Base-by-base conservation (phyloP, 257 asterid genomes). In the Solanum medicagineum region DNA sequence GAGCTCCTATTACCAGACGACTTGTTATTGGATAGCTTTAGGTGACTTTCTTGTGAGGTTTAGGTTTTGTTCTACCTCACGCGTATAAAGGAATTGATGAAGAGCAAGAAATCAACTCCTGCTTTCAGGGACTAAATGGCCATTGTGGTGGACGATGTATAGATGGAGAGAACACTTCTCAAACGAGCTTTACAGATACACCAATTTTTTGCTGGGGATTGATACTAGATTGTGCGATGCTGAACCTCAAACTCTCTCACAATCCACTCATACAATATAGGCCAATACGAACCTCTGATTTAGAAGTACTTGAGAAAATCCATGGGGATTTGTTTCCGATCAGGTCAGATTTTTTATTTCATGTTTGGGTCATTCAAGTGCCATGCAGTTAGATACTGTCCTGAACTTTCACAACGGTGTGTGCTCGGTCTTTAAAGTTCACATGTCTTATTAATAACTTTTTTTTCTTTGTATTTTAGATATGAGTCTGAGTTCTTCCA, bases 401-500 rank as follows among this genome's bases (percentile, higher is more conserved):
- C 26, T 77, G 63, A 49, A 51, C 26, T 77, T 51, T 51, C 60
- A 26, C 15, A 51, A 0, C 3, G 3, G 44, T 51, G n/a, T 77
- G 62, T 51, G 63, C 8, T 51, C 63, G 57, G 24, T 49, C 42
- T 51, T 79, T 26, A 79, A 53, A 32, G 45, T 1, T 16, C 2
- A 6, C 49, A 53, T 53, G 80, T 42, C 63, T 89, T 87, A 42
- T 85, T 86, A 17, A 87, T 59, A 81, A 87, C 40, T 42, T 47
- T 73, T 26, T 74, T 77, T 81, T 85, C 59, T n/a, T 81, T 75
- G 80, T 74, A 80, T 60, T 42, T 77, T 89, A 97, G 99, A 92
- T 97, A 97, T 85, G 99, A 97, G 88, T 83, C 94, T 62, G 99
- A 95, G 87, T 95, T 97, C 91, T 95, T 97, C 89, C 94, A 89